Percentiles rank a stretch among this genome's conserved stretches.
Conservation (phyloP, 768 basidiomycete species). For the Mycena leptocephala region DNA sequence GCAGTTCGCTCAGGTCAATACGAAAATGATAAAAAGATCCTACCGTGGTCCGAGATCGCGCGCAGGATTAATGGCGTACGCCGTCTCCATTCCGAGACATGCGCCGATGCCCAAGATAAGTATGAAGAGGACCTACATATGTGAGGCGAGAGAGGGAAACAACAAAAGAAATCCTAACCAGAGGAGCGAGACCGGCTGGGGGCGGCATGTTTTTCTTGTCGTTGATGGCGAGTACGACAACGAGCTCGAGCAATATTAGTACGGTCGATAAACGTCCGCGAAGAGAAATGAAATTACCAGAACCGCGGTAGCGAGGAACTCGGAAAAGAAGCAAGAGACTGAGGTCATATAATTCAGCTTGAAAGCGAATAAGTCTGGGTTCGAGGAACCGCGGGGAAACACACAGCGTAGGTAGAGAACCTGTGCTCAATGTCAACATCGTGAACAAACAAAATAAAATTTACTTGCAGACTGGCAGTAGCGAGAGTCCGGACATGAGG, state of each 20-base stretch:
- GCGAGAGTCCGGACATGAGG: constrained; percentile 65
- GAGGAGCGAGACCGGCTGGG: constrained; percentile 66
- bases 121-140: constrained; percentile 62
- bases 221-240: constrained; percentile 68
- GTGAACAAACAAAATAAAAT: not conserved
- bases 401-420: constrained; percentile 76
- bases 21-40: not conserved
- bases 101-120: constrained; percentile 71
- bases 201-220: constrained; percentile 70
- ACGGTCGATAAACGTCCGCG: not conserved
- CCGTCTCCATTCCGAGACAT: constrained; percentile 78
- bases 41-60: constrained; percentile 48
- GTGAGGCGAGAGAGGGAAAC: too few species aligned
- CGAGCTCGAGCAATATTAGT: constrained; percentile 41
- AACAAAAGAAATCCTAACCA: constrained; percentile 45
- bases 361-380: not conserved
- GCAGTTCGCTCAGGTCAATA: not conserved
- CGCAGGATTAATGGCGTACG: constrained; percentile 60
- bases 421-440: not conserved
- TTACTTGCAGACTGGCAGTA: constrained; percentile 62
- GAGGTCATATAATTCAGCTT: constrained; percentile 58
- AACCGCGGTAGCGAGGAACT: constrained; percentile 75
- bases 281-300: constrained; percentile 43
- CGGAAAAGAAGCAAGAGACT: constrained; percentile 59
- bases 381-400: not conserved